A percentile compares a stretch with the other conserved stretches of the same genome.
Conservation (phyloP, 2,329 filamentous ascomycete genomes). For the Trichophyton benhamiae region DNA sequence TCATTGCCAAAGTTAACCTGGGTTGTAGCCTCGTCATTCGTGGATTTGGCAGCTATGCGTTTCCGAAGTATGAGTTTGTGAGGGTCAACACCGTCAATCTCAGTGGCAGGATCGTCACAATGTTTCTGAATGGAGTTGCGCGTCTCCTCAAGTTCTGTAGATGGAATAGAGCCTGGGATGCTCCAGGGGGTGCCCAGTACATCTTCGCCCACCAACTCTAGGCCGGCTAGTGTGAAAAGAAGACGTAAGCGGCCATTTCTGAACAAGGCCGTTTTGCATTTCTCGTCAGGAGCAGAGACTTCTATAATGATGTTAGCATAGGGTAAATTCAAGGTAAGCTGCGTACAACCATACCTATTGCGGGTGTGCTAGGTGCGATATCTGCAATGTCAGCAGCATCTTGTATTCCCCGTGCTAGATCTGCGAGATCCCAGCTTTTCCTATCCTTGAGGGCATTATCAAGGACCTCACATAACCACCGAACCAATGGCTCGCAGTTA, state of each 20-base stretch:
- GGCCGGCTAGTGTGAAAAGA: constrained; percentile 63
- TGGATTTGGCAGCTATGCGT: constrained; percentile 28
- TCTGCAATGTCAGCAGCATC: constrained; percentile 26
- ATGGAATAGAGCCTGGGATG: constrained; percentile 53
- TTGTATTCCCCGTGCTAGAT: constrained; percentile 44
- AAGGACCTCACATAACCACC: constrained; percentile 68
- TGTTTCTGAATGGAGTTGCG: constrained; percentile 63
- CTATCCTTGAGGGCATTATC: constrained; percentile 58
- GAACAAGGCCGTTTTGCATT: constrained; percentile 63
- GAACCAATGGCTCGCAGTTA: constrained; percentile 60
- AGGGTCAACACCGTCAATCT: constrained; percentile 62
- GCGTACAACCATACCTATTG: constrained; percentile 35
- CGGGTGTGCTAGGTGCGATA: constrained; percentile 16
- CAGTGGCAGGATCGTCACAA: constrained; percentile 64
- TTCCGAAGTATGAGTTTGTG: constrained; percentile 71
- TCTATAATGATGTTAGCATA: constrained; percentile 29
- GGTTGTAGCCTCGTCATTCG: constrained; percentile 23
- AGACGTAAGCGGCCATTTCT: constrained; percentile 80
- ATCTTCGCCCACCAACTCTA: constrained; percentile 58
- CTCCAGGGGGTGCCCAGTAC: constrained; percentile 67
- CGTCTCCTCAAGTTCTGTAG: constrained; percentile 54
- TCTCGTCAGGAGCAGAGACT: constrained; percentile 52
- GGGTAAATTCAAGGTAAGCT: constrained; percentile 11
- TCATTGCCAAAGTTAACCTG: constrained; percentile 59
- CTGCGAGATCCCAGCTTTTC: constrained; percentile 60